Evolutionary conservation across 2,329 filamentous ascomycete species (phyloP).

Genomic region (Talaromyces sp.): DNA sequence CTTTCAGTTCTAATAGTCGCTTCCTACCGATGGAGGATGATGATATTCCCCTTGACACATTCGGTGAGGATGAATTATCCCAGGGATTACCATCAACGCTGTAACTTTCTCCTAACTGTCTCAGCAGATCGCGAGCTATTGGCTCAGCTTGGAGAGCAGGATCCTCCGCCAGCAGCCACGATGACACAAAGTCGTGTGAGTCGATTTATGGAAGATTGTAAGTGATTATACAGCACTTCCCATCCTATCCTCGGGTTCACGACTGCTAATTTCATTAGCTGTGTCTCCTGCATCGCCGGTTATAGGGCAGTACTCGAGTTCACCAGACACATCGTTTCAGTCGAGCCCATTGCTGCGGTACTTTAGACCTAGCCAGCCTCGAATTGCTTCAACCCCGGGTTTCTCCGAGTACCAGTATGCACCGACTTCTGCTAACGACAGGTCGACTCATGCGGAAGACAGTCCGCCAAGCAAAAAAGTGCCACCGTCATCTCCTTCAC

Average conservation of each 20-base stretch:
- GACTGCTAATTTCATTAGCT: not conserved
- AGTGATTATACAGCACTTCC: not conserved
- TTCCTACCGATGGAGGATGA: conserved; percentile 21
- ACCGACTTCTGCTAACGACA: conserved; percentile 1
- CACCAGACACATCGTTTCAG: conserved; percentile 22
- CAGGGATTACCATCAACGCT: not conserved
- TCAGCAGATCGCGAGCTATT: conserved; percentile 35
- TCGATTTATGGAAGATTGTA: conserved; percentile 3
- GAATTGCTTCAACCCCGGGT: not conserved
- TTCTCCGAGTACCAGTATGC: conserved; percentile 12
- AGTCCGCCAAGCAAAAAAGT: not conserved
- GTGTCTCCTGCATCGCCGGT: conserved; percentile 15
- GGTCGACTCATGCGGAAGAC: not conserved
- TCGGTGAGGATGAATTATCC: conserved; percentile 36
- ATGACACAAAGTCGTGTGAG: not conserved
- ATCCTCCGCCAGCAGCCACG: not conserved
- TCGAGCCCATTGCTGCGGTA: conserved; percentile 32
- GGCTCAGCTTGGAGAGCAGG: conserved; percentile 25
- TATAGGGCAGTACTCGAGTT: conserved; percentile 24
- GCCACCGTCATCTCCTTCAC: conserved; percentile 4
- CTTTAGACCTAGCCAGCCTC: conserved; percentile 15
- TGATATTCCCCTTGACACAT: conserved; percentile 42
- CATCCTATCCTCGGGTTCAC: not conserved
- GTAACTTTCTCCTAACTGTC: not conserved
- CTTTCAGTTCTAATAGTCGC: not conserved